Base-by-base conservation (phyloP, 2,329 filamentous ascomycete genomes). In the Cladosporium sp. region DNA sequence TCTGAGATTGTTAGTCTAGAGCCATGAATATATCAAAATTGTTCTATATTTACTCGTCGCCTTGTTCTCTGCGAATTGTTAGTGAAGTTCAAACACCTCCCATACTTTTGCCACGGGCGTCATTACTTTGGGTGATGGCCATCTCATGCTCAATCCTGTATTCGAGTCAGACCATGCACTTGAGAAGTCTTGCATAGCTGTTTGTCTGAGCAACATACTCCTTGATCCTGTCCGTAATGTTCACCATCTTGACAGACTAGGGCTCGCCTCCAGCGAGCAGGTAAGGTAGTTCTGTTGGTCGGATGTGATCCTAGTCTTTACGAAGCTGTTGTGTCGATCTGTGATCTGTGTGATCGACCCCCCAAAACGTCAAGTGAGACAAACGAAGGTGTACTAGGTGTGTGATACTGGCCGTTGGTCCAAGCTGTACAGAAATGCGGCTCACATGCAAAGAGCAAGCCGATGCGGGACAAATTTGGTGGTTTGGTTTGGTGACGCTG, bases 201-300 rank as follows among this genome's bases (percentile, higher is more conserved):
- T n/a, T 13, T 20, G 34, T n/a, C 45, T 20, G 9, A 12, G 22
- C 17, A 19, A 73, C 87, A 70, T 77, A 96, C 93, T 97, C 94
- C 83, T 99, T 99, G 80, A 99, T 99, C 83, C 96, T 97, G 57
- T 99, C 95, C 65, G 94, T 97, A 66, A 99, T 99, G 80, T 97
- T 97, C 76, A 97, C 94, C 94, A 99, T 99, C 70, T 71, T 78
- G 68, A 53, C 71, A 49, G 47, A 36, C 47, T 39, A 19, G n/a
- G 44, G 53, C 64, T 61, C 63, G 61, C 57, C 44, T n/a, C 9
- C 2, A 17, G 52, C 52, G 52, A 47, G 40, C n/a, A 20, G 42
- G 42, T 13, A 25, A 8, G 24, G 7, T 28, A 13, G 42, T 25
- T 12, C 13, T 3, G 24, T 25, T 44, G 39, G 13, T 44, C 8